Evolutionary conservation across 768 basidiomycete species (phyloP), one percentile per base, ranked within the genome.

Genomic region (Hydnum rufescens): DNA sequence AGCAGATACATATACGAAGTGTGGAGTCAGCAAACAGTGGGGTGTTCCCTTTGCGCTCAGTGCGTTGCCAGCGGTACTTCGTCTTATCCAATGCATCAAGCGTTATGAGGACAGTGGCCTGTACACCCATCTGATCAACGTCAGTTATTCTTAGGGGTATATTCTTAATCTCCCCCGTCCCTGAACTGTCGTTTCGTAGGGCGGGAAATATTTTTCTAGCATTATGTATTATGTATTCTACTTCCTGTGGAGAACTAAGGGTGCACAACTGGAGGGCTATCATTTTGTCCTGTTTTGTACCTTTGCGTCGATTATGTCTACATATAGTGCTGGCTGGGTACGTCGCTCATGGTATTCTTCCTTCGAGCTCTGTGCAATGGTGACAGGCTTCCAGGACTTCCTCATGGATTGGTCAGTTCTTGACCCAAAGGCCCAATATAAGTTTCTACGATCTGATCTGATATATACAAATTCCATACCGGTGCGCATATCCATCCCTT

Each of bases 361-460:
- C 19, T 6, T 26, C 3, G 32, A 31, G 23, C 26, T 13, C 18
- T 32, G 43, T 53, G 30, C n/a, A 34, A 36, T 52, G 28, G 25
- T 30, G 19, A 4, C 30, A n/a, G 18, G 16, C 28, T 43, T 34
- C 49, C 57, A 86, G 88, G 89, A 95, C 59, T 63, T 88, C 30
- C 61, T 81, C 5, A 83, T 92, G 76, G 93, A 97, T 63, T 96
- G 93, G 93, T 86, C 83, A 1, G 62, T 97, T 42, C 67, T 88
- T 42, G 71, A 75, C 53, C 69, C 72, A 3, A 77, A 69, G 53
- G 67, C 70, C 4, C 68, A 59, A 55, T 69, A 82, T 57, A 73
- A 67, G 19, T 67, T 85, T 36, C 71, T 97, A 2, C 77, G 95
- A 18, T 64, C 68, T 3, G 84, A 92, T 32, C 65, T 93, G 30